A percentile compares a stretch with the other conserved stretches of the same genome.
phyloP scores from a whole-genome alignment of 2,329 filamentous ascomycete species.

The Cytospora leucostoma region DNA sequence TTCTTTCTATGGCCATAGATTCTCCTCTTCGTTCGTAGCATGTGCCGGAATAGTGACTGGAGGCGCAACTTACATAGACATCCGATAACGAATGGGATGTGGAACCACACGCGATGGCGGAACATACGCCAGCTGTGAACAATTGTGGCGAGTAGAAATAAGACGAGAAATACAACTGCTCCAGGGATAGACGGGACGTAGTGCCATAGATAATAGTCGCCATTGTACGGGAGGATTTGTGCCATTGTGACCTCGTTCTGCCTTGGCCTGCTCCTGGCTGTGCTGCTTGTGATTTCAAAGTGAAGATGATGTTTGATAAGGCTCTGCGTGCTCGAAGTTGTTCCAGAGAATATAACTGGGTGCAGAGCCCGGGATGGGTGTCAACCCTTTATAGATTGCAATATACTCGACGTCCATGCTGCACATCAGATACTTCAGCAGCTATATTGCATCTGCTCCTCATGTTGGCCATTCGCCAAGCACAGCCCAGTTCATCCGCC shows the following conservation, averaged over 20 bases:
- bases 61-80: constrained; percentile 45
- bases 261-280: not conserved
- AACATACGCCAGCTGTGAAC: constrained; percentile 46
- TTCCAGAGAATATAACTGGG: not conserved
- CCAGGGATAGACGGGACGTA: constrained; percentile 46
- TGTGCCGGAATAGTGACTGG: not conserved
- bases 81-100: constrained; percentile 50
- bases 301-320: no score
- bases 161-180: constrained; percentile 44
- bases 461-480: not conserved
- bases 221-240: constrained; percentile 35
- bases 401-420: not conserved
- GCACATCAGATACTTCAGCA: not conserved
- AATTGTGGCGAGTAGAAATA: constrained; percentile 44
- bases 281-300: not conserved
- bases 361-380: not conserved
- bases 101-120: constrained; percentile 51
- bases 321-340: not conserved
- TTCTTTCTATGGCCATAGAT: no score
- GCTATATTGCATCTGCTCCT: not conserved
- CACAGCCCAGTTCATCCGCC: not conserved
- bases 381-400: not conserved
- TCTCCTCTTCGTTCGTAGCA: no score
- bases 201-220: constrained; percentile 40
- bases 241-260: constrained; percentile 32